Conservation (phyloP, 2,329 filamentous ascomycete genomes). For the Aureobasidium uvarum region DNA sequence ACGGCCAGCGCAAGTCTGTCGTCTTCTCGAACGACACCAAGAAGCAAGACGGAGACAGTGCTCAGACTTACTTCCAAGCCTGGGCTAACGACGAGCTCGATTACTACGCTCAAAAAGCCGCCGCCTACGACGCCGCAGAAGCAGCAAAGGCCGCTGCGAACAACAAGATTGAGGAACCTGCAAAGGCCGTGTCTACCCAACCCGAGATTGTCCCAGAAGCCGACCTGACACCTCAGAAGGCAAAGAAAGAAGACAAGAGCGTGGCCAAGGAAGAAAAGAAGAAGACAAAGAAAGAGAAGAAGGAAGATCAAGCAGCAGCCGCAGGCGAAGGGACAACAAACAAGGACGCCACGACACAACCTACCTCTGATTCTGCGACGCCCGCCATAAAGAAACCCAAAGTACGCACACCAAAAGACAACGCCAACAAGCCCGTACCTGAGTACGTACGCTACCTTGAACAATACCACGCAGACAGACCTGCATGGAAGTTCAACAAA, state of each 20-base stretch:
- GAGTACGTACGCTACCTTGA: conserved; percentile 73
- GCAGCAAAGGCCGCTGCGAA: conserved; percentile 32
- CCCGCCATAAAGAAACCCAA: conserved; percentile 25
- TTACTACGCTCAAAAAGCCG: conserved; percentile 22
- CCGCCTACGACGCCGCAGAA: conserved; percentile 30
- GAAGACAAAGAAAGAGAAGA: conserved; percentile 35
- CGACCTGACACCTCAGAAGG: conserved; percentile 24
- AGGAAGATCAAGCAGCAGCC: conserved; percentile 37
- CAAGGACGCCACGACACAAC: conserved; percentile 13
- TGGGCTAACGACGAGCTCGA: conserved; percentile 43
- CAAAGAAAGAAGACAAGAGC: conserved; percentile 36
- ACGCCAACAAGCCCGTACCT: conserved; percentile 36
- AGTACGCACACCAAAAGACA: conserved; percentile 29
- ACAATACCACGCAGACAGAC: conserved; percentile 68
- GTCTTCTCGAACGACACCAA: conserved; percentile 65
- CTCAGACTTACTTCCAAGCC: conserved; percentile 52
- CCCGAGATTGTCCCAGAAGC: background rate
- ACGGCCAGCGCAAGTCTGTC: conserved; percentile 55
- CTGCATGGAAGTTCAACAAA: conserved; percentile 94
- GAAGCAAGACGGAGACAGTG: conserved; percentile 55
- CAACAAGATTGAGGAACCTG: background rate
- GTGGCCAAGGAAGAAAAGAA: conserved; percentile 29
- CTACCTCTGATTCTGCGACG: background rate
- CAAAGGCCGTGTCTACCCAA: background rate
- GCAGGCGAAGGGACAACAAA: conserved; percentile 30